Conservation (phyloP, 176 grass and related monocot species). For the Aechmea fasciata region DNA sequence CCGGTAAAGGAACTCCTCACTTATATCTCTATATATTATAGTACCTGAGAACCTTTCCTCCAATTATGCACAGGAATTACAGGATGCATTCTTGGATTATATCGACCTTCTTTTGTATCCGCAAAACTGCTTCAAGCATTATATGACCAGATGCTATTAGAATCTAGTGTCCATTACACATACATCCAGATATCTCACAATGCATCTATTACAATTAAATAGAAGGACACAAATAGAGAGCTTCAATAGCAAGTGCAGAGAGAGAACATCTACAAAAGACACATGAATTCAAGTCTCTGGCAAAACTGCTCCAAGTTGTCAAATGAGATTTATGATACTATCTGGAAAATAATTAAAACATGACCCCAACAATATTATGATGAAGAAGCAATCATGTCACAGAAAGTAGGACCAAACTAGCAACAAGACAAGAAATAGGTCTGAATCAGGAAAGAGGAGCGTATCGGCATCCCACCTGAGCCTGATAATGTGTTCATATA, state of each 20-base stretch:
- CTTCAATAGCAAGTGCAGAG: neutral
- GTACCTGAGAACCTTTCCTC: slow-evolving; percentile 99
- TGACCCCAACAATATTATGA: too few relatives aligned
- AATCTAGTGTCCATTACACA: slow-evolving; percentile 5
- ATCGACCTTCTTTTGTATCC: slow-evolving; percentile 82
- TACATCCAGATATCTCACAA: slow-evolving; percentile 15
- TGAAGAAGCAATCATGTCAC: too few relatives aligned
- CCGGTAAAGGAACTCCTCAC: neutral
- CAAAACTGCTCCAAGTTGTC: neutral
- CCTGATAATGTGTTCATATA: too few relatives aligned
- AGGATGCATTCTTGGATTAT: slow-evolving; percentile 97
- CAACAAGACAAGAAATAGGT: too few relatives aligned
- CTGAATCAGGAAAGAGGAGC: too few relatives aligned
- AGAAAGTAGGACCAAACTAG: too few relatives aligned
- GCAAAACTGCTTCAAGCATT: slow-evolving; percentile 82
- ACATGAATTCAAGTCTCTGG: neutral
- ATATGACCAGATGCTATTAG: slow-evolving; percentile 28
- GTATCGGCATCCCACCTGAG: too few relatives aligned
- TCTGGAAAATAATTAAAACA: too few relatives aligned
- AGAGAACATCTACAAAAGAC: neutral
- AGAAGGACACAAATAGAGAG: neutral
- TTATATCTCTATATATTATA: neutral
- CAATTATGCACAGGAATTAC: slow-evolving; percentile 74
- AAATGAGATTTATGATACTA: neutral
- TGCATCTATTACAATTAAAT: slow-evolving; percentile 4